These are phyloP conservation scores for Fusarium tricinctum DNA, from an alignment of 2,329 filamentous ascomycete species.

Conservation along the genomic window DNA sequence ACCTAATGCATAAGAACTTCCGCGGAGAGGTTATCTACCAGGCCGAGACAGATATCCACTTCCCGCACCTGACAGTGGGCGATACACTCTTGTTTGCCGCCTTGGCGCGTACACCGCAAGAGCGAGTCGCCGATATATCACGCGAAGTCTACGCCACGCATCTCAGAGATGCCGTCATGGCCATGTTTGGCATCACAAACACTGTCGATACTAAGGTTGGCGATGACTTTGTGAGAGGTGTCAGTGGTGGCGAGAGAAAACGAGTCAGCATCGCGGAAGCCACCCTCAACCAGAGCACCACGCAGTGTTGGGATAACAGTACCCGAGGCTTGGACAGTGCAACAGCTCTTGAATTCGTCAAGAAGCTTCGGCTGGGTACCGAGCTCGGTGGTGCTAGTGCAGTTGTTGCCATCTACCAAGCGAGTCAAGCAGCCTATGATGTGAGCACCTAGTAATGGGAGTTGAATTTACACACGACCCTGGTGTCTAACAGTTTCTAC, in stretches of 20 bases:
- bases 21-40: constrained; percentile 87
- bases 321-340: constrained; percentile 74
- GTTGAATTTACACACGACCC: too few relatives aligned
- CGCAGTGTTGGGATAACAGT: constrained; percentile 80
- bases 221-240: constrained; percentile 75
- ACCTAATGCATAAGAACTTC: constrained; percentile 47
- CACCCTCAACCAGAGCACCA: constrained; percentile 55
- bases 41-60: constrained; percentile 84
- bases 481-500: neutral
- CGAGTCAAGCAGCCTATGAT: constrained; percentile 57
- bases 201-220: constrained; percentile 77
- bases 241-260: constrained; percentile 66
- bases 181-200: constrained; percentile 77
- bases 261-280: constrained; percentile 57
- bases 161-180: constrained; percentile 78
- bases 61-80: constrained; percentile 79
- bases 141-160: constrained; percentile 68
- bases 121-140: constrained; percentile 63
- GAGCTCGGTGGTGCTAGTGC: constrained; percentile 71
- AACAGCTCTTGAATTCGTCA: constrained; percentile 75
- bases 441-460: constrained; percentile 47
- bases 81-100: constrained; percentile 83
- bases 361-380: constrained; percentile 64
- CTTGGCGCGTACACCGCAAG: constrained; percentile 72
- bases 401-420: constrained; percentile 75